Base-by-base conservation (phyloP, 2,329 filamentous ascomycete genomes). In the Beauveria varroae region DNA sequence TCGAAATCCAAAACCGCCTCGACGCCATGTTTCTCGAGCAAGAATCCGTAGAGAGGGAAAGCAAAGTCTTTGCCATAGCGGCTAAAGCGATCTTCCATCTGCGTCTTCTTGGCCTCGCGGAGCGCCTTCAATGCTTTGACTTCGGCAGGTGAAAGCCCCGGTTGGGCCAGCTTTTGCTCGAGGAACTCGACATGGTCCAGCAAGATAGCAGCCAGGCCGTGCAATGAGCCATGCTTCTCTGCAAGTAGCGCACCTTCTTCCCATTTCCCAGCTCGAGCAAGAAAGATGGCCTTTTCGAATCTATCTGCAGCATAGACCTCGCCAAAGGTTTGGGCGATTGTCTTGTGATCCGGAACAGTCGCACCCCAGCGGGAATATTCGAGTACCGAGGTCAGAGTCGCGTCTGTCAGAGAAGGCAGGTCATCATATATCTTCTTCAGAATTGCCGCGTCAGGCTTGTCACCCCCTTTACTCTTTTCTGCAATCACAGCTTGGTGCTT, bases 31-130 rank as follows among this genome's bases (percentile, higher is more conserved):
- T 84, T 82, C 40, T 83, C 79, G 58, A 97, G 87, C 60, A 93
- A 81, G 64, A 88, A 87, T 62, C 90, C 84, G 72, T 96, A 98
- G 64, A 91, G 89, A 0, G 91, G 89, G 67, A 87, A 86, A 3
- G 88, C 86, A 72, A 89, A 92, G 1, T 78, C 76, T 64, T 86
- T 79, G 18, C 85, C 85, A 66, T 89, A 90, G 28, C 75, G 79
- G n/a, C 80, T 78, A 68, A 92, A 89, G 58, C 80, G 79, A 41
- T 78, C 70, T 67, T 81, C 81, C n/a, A 75, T 69, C 43, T 78
- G 74, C 10, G 76, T 74, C 64, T 77, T 79, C 65, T 78, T 76
- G 26, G 73, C 70, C 46, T 75, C 72, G 18, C 76, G 75, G 50
- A 79, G 65, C 4, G 67, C 64, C 57, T 71, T 71, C 20, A 75